Percentiles rank a stretch among this genome's conserved stretches.
Evolutionary conservation across 768 basidiomycete species (phyloP).

Genomic region (Pseudohyphozyma bogoriensis): DNA sequence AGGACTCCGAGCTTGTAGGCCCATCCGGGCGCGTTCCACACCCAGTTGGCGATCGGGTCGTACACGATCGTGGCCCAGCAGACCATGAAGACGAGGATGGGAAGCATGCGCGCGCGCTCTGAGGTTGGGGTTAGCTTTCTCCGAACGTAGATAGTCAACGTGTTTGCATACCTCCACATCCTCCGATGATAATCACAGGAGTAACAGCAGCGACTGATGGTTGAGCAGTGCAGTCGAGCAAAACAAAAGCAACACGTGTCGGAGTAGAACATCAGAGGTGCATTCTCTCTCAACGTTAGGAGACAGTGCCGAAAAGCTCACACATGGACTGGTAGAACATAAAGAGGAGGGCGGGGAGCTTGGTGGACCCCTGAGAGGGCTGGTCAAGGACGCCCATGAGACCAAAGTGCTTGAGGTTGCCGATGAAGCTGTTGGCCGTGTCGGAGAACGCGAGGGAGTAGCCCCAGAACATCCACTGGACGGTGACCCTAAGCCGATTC

Average conservation of each 20-base stretch:
- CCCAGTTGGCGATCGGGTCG: slow-evolving; percentile 67
- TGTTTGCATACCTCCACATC: too few species aligned
- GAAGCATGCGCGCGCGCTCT: slow-evolving; percentile 67
- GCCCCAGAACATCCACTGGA: slow-evolving; percentile 78
- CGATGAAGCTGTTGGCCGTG: slow-evolving; percentile 52
- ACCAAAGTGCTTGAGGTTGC: slow-evolving; percentile 71
- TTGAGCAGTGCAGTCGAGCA: too few species aligned
- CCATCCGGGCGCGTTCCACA: slow-evolving; percentile 74
- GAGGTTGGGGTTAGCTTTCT: too few species aligned
- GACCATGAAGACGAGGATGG: slow-evolving; percentile 64
- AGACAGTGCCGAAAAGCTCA: slow-evolving; percentile 60
- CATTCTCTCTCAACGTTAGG: slow-evolving; percentile 56
- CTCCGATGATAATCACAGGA: slow-evolving; percentile 46
- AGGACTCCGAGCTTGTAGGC: slow-evolving; percentile 46
- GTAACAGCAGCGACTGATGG: slow-evolving; percentile 75
- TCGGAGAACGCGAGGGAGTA: slow-evolving; percentile 42
- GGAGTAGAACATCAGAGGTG: slow-evolving; percentile 60
- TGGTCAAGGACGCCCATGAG: slow-evolving; percentile 57
- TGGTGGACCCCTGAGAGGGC: slow-evolving; percentile 48
- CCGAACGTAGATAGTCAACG: too few species aligned
- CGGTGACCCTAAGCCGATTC: not conserved
- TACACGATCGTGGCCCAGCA: slow-evolving; percentile 64
- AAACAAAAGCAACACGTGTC: too few species aligned
- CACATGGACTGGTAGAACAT: slow-evolving; percentile 49
- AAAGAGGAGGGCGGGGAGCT: slow-evolving; percentile 73